Evolutionary conservation across 176 grass and related monocot species (phyloP).

Genomic region (Hordeum marinum): DNA sequence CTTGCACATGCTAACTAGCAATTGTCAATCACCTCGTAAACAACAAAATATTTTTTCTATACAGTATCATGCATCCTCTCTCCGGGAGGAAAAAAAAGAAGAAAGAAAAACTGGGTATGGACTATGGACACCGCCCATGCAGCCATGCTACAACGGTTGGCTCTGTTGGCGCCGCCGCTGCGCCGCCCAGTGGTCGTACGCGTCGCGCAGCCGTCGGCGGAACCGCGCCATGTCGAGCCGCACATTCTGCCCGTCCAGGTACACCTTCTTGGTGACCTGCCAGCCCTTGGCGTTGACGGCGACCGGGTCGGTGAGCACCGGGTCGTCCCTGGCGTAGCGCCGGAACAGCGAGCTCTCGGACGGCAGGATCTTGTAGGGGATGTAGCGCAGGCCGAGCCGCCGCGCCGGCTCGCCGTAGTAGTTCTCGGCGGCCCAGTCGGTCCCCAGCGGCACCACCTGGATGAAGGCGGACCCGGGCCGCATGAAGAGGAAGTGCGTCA

Average conservation of each 20-base stretch:
- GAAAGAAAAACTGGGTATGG: background rate
- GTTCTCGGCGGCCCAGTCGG: conserved; percentile 72
- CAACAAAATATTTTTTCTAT: background rate
- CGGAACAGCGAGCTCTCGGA: conserved; percentile 53
- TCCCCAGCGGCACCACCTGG: conserved; percentile 70
- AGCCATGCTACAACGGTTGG: background rate
- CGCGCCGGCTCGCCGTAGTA: conserved; percentile 65
- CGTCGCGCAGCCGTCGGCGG: conserved; percentile 40
- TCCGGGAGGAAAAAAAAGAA: background rate
- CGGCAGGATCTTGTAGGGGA: conserved; percentile 53
- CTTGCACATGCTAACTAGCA: background rate
- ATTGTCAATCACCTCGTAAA: background rate
- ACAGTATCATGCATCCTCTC: background rate
- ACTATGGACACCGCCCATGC: background rate
- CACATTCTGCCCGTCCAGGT: conserved; percentile 72
- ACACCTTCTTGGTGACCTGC: conserved; percentile 74
- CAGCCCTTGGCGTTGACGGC: conserved; percentile 57
- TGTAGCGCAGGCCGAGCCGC: conserved; percentile 56
- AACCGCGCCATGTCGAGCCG: conserved; percentile 56
- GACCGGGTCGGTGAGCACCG: conserved; percentile 50
- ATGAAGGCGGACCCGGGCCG: conserved; percentile 56
- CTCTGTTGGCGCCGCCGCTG: conserved; percentile 6
- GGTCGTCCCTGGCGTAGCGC: conserved; percentile 40
- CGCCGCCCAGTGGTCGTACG: conserved; percentile 32
- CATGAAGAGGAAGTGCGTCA: conserved; percentile 93